Conservation (phyloP, 257 asterid species). For the Nicotiana tabacum region DNA sequence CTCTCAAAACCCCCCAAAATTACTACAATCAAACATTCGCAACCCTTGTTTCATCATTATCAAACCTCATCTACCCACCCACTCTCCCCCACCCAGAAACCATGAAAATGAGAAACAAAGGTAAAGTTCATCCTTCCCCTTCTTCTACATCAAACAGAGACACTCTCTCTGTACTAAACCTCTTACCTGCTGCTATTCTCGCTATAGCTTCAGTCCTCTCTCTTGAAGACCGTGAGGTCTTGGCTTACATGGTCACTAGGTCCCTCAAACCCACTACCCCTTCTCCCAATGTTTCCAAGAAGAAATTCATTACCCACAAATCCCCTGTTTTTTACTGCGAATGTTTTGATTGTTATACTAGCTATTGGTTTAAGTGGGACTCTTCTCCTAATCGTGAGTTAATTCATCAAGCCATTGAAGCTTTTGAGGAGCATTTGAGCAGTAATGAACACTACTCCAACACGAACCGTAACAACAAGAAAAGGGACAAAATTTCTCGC, state of each 20-base stretch:
- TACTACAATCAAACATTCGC: background rate
- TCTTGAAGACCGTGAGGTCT: slow-evolving; percentile 50
- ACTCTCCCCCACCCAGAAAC: background rate
- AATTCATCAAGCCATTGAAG: slow-evolving; percentile 72
- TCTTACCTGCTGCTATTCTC: slow-evolving; percentile 60
- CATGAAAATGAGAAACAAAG: slow-evolving; percentile 64
- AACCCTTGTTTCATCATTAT: background rate
- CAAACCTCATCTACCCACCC: background rate
- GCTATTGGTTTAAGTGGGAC: slow-evolving; percentile 74
- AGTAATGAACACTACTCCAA: slow-evolving; percentile 23
- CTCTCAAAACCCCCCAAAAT: background rate
- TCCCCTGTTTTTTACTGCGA: slow-evolving; percentile 55
- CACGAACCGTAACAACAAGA: slow-evolving; percentile 21
- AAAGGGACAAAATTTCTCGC: slow-evolving; percentile 42
- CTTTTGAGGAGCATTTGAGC: slow-evolving; percentile 62
- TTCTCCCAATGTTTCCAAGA: slow-evolving; percentile 21
- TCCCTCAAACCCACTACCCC: slow-evolving; percentile 45
- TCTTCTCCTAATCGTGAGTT: slow-evolving; percentile 73
- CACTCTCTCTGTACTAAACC: slow-evolving; percentile 31
- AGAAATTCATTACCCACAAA: slow-evolving; percentile 19
- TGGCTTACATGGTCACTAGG: slow-evolving; percentile 64
- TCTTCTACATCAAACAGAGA: slow-evolving; percentile 32
- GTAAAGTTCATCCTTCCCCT: slow-evolving; percentile 67
- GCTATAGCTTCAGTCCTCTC: slow-evolving; percentile 47
- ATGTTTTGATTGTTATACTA: slow-evolving; percentile 67